Evolutionary conservation across 177 flowering plant species (phyloP), one percentile per base, ranked within the genome.

Genomic region (Telopea speciosissima): DNA sequence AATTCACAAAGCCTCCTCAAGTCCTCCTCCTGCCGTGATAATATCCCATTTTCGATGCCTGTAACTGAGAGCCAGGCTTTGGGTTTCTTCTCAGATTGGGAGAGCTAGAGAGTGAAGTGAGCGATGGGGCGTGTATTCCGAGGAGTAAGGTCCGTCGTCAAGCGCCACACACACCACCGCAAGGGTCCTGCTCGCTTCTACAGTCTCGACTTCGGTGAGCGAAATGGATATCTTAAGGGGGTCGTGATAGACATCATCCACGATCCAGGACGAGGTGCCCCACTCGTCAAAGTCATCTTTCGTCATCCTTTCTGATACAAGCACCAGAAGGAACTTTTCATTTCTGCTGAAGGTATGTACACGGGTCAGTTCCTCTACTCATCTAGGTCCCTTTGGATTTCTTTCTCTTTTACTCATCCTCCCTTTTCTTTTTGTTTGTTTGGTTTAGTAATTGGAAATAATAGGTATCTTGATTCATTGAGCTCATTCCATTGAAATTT

Each of bases 301-400:
- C 74, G 78, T 21, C 78, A 75, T 62, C 78, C 78, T 0, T 76
- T 76, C 63, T 42, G 78, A 17, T 76, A 76, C 74, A 76, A 72
- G 68, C 74, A 71, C 68, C 78, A 76, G 75, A 76, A 76, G 68
- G 78, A 76, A 65, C 75, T 76, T 36, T 76, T 76, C 71, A 33
- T 76, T 25, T 75, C 78, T 9, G 78, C 78, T 36, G 78, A 75
- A 67, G 78, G 78, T 21, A 75, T 75, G 56, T 75, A 75, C 70
- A 75, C 74, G 7, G 78, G 78, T 8, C 78, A 75, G 74, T 75
- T 75, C 67, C 60, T 75, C 17, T 75, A 75, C 56, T 75, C 40
- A 5, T 36, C 40, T 8, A 36, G 40, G 40, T 36, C 8, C 40
- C 1, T 31, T 5, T 36, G 40, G 3, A 36, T 36, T 3, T 8